Base-by-base conservation (phyloP, 2,329 filamentous ascomycete species). In the Didymella segeticola region DNA sequence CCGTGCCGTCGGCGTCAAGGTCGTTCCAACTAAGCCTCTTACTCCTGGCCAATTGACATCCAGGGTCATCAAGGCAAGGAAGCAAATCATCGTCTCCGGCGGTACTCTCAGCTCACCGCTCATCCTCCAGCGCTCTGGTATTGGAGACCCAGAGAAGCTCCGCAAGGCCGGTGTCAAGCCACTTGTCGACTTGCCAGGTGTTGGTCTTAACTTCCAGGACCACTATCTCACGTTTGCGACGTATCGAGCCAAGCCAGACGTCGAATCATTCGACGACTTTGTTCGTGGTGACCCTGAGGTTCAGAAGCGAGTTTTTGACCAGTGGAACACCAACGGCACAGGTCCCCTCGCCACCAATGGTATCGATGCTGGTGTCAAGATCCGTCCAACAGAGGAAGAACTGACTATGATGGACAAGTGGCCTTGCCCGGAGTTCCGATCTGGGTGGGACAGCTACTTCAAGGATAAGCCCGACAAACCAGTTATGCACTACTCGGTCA, bases 401-500 rank as follows among this genome's bases (percentile, higher is more conserved):
- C 80, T 89, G 17, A 80, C 82, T 43, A 78, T 86, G 64, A 89
- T 92, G 74, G 86, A 88, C 70, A 82, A 73, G 6, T 91, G 89
- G 88, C 89, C 89, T 0, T 90, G 85, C 41, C 85, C 85, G 10
- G 86, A 91, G 47, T 93, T 93, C 79, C 82, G 82, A 38, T 82
- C 83, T 6, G 89, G 89, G 2, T 93, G 89, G 89, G 86, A 93
- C 64, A 87, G 83, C 47, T 93, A 93, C 78, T 93, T 93, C 75
- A 89, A 91, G 79, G 77, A 93, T 70, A 92, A 92, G 79, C 89
- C 89, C 1, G 89, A 93, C 75, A 93, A 93, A 81, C 90, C 89
- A 0, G 89, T 93, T 36, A 93, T 93, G 89, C 90, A 93, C 70
- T 93, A 93, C 76, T 88, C 70, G 6, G 84, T 92, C 49, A 91